Evolutionary conservation across 1,139 yeast species (phyloP).

Genomic region (Sugiyamaella xylanicola): DNA sequence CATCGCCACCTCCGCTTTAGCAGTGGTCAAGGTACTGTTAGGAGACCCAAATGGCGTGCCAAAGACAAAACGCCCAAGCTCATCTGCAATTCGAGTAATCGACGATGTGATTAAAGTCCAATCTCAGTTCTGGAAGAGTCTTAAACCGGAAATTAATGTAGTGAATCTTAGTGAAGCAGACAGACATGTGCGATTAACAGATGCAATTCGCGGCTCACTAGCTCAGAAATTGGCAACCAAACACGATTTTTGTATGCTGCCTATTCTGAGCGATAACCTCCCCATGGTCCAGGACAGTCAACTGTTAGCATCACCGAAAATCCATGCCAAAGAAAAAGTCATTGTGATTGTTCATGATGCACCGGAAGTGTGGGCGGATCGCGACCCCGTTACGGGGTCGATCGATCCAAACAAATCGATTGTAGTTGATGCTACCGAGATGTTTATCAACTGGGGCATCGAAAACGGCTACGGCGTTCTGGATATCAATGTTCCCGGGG

Average conservation of each 20-base stretch:
- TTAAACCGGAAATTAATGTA: slow-evolving; percentile 66
- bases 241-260: slow-evolving; percentile 15
- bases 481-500: slow-evolving; percentile 74
- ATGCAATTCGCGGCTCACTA: slow-evolving; percentile 18
- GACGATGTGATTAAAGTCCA: slow-evolving; percentile 81
- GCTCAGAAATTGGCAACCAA: slow-evolving; percentile 9
- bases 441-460: slow-evolving; percentile 60
- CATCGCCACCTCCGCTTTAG: slow-evolving; percentile 85
- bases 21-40: slow-evolving; percentile 85
- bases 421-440: slow-evolving; percentile 62
- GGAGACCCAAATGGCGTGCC: slow-evolving; percentile 95
- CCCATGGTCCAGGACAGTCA: slow-evolving; percentile 44
- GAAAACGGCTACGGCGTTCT: slow-evolving; percentile 70
- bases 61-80: slow-evolving; percentile 65
- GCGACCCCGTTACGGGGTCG: slow-evolving; percentile 77
- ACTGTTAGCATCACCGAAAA: slow-evolving; percentile 73
- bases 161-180: slow-evolving; percentile 32
- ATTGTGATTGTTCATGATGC: slow-evolving; percentile 85
- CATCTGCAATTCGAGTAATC: slow-evolving; percentile 71
- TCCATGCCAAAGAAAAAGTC: slow-evolving; percentile 63
- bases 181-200: slow-evolving; percentile 20
- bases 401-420: slow-evolving; percentile 72
- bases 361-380: slow-evolving; percentile 88
- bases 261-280: slow-evolving; percentile 17
- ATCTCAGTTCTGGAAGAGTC: slow-evolving; percentile 83